Evolutionary conservation across 768 basidiomycete genomes (phyloP), one percentile per base, ranked within the genome.

Genomic region (Calvatia gigantea): DNA sequence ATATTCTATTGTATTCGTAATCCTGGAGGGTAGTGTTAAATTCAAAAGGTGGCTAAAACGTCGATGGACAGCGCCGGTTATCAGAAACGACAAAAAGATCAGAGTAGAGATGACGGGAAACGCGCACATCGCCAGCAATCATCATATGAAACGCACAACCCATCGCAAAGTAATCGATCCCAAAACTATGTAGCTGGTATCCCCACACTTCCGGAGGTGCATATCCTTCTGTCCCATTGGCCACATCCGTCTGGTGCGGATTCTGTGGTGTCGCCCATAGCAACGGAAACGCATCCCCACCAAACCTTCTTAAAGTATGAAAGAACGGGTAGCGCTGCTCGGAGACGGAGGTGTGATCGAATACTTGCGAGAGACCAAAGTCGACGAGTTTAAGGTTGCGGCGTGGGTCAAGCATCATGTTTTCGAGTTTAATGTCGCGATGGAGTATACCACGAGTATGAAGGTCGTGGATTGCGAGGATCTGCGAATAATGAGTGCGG

Each of bases 381-480:
- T 61, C 54, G 27, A 58, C 45, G 42, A 61, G 39, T 14, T 55
- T 39, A n/a, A 51, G 44, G 42, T 61, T 61, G 15, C 35, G 43
- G 9, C 46, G 43, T 9, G 43, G 52, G 28, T 61, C 57, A 2
- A 61, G 43, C 39, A 61, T 39, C 49, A 58, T 51, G 39, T 61
- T 61, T 21, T 58, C 57, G 17, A 51, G 53, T 43, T 61, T 61
- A 54, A 61, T 56, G 28, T 61, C 60, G 1, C 60, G 57, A 28
- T 61, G 60, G 21, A 61, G 56, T 29, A 61, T 56, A 7, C 60
- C 57, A 14, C 55, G 57, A 4, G 25, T 15, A 31, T 61, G 60
- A 8, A 61, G 44, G 44, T 61, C 54, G 27, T 58, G 47, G 7
- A 61, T 58, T 7, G 52, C 52, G 4, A 54, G 52, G 19, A 54